These are phyloP conservation scores for Peronospora farinosa DNA, from an alignment of 352 stramenopile species.

Conservation along the genomic window DNA sequence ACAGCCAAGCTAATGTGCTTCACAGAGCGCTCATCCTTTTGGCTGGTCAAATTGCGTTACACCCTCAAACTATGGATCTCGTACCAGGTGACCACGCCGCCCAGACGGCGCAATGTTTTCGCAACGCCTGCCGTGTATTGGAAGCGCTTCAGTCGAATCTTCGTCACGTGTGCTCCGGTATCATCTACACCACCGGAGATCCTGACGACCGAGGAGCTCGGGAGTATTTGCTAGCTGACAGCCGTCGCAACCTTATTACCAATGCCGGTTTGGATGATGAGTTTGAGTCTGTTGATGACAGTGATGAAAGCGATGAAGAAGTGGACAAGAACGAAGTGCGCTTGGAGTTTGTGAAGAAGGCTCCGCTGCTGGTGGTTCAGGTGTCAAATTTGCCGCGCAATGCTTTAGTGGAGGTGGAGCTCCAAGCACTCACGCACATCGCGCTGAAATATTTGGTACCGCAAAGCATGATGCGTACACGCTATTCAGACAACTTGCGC, in stretches of 20 bases:
- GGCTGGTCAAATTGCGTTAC: slow-evolving; percentile 95
- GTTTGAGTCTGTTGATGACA: slow-evolving; percentile 56
- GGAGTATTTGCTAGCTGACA: slow-evolving; percentile 17
- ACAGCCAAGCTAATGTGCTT: slow-evolving; percentile 96
- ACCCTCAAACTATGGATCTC: slow-evolving; percentile 92
- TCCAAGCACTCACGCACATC: slow-evolving; percentile 66
- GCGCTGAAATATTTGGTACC: slow-evolving; percentile 49
- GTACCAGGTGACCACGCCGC: slow-evolving; percentile 35
- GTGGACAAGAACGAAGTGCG: slow-evolving; percentile 55
- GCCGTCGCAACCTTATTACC: slow-evolving; percentile 20
- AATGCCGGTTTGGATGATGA: slow-evolving; percentile 49
- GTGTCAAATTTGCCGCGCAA: slow-evolving; percentile 62
- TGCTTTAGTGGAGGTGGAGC: slow-evolving; percentile 69
- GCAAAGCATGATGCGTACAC: slow-evolving; percentile 10
- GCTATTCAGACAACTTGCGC: slow-evolving; percentile 5
- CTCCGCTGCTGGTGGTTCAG: slow-evolving; percentile 55
- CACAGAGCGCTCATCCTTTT: slow-evolving; percentile 88
- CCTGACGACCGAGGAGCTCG: slow-evolving; percentile 28
- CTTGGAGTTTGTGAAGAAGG: slow-evolving; percentile 37
- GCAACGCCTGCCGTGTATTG: slow-evolving; percentile 59
- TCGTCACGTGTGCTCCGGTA: slow-evolving; percentile 53
- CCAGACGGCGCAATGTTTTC: slow-evolving; percentile 51
- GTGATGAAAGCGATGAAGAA: slow-evolving; percentile 70
- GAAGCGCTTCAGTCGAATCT: slow-evolving; percentile 78
- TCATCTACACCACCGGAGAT: slow-evolving; percentile 55